Percentiles rank a stretch among this genome's conserved stretches.
Evolutionary conservation across 495 filamentous ascomycete genomes (phyloP).

Genomic region (Echria macrotheca): DNA sequence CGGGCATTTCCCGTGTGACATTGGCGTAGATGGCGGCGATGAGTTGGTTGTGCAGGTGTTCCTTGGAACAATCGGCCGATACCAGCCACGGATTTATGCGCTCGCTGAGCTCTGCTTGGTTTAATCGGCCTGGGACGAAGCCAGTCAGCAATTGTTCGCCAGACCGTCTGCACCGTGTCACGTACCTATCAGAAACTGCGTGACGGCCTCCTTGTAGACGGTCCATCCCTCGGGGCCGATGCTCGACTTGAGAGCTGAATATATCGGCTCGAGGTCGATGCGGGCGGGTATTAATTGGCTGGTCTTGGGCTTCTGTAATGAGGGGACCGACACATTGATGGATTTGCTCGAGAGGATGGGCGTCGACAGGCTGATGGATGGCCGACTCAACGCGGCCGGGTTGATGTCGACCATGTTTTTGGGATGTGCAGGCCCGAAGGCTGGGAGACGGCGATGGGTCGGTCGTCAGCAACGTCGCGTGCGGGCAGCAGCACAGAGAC

Average conservation of each 20-base stretch:
- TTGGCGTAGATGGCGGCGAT: constrained; percentile 82
- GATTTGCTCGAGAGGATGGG: constrained; percentile 56
- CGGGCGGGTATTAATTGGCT: constrained; percentile 64
- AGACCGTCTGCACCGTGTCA: constrained; percentile 9
- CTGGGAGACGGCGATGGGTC: constrained; percentile 37
- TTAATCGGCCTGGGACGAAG: constrained; percentile 79
- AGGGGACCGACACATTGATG: constrained; percentile 51
- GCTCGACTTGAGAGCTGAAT: constrained; percentile 73
- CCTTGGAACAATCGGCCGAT: constrained; percentile 61
- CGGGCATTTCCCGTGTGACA: constrained; percentile 79
- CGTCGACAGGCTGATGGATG: constrained; percentile 55
- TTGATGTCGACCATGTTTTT: constrained; percentile 75
- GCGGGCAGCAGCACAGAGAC: constrained; percentile 36
- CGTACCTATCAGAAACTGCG: constrained; percentile 70
- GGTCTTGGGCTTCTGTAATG: constrained; percentile 58
- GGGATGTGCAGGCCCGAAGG: constrained; percentile 40
- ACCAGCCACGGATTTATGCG: constrained; percentile 66
- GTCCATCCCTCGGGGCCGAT: constrained; percentile 80
- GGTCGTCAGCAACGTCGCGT: constrained; percentile 40
- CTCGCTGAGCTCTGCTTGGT: constrained; percentile 75
- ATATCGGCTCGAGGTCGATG: constrained; percentile 86
- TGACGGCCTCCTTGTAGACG: constrained; percentile 77
- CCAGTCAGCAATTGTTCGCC: too few species aligned
- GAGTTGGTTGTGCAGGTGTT: constrained; percentile 89
- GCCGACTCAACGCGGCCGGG: constrained; percentile 73